Evolutionary conservation across 2,329 filamentous ascomycete genomes (phyloP).

Genomic region (Pyricularia pennisetigena): DNA sequence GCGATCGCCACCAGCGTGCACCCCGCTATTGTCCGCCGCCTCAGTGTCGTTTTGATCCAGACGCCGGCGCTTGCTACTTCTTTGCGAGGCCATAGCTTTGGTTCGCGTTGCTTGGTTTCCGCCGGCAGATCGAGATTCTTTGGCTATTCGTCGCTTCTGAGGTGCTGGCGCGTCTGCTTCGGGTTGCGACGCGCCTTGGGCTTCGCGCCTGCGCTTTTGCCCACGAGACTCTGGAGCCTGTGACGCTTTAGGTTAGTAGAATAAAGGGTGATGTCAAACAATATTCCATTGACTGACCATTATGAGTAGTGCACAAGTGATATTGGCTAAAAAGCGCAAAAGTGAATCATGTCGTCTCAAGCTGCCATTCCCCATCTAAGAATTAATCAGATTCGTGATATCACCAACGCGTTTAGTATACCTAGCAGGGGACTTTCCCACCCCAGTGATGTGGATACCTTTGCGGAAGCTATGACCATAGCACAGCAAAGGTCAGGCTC

Average conservation of each 20-base stretch:
- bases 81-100: neutral
- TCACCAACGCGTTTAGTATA: neutral
- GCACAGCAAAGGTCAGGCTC: neutral
- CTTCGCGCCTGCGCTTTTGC: conserved; percentile 24
- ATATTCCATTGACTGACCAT: neutral
- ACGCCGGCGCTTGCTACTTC: neutral
- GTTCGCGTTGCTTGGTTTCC: neutral
- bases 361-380: neutral
- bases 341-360: neutral
- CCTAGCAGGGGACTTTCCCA: neutral
- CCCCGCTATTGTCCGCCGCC: neutral
- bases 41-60: conserved; percentile 4
- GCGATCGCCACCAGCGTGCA: neutral
- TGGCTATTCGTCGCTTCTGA: conserved; percentile 4
- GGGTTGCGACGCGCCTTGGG: conserved; percentile 13
- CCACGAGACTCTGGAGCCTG: conserved; percentile 16
- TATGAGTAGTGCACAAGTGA: neutral
- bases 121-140: conserved; percentile 2
- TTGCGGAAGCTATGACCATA: neutral
- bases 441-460: neutral
- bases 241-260: neutral
- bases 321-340: neutral
- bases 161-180: conserved; percentile 13
- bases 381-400: neutral
- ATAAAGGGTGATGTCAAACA: neutral